Percentiles rank a stretch among this genome's conserved stretches.
phyloP scores from a whole-genome alignment of 768 basidiomycete species.

The Lyophyllum shimeji region DNA sequence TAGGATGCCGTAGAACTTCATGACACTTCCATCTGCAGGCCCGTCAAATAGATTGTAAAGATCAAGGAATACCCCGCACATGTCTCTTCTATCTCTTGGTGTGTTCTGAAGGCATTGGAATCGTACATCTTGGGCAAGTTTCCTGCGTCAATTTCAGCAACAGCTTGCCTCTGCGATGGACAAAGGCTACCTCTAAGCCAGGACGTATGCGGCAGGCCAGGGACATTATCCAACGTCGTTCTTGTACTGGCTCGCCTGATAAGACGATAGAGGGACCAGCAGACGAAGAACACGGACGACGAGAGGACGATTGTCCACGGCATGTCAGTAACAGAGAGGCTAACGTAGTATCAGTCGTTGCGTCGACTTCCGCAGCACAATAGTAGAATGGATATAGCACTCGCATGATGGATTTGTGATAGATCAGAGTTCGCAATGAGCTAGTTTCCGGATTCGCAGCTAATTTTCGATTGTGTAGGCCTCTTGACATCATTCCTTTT shows the following conservation, averaged over 20 bases:
- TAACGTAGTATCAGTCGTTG: too few species aligned
- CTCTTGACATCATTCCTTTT: not conserved
- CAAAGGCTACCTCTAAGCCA: not conserved
- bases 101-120: constrained; percentile 1
- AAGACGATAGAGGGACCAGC: not conserved
- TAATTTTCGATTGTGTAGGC: not conserved
- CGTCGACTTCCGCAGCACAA: too few species aligned
- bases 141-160: not conserved
- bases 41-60: not conserved
- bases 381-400: too few species aligned
- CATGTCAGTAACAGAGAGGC: not conserved
- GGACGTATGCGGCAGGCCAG: not conserved
- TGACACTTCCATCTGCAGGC: not conserved
- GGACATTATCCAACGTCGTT: not conserved
- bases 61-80: not conserved
- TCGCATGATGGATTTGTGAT: too few species aligned
- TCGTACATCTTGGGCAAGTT: constrained; percentile 1
- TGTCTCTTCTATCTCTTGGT: not conserved
- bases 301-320: not conserved
- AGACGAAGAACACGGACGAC: not conserved
- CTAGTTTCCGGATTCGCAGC: not conserved
- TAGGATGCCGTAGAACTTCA: not conserved
- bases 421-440: not conserved
- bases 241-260: not conserved
- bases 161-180: not conserved